These are phyloP conservation scores for Penicillium steckii DNA, from an alignment of 495 filamentous ascomycete genomes.

Conservation along the genomic window DNA sequence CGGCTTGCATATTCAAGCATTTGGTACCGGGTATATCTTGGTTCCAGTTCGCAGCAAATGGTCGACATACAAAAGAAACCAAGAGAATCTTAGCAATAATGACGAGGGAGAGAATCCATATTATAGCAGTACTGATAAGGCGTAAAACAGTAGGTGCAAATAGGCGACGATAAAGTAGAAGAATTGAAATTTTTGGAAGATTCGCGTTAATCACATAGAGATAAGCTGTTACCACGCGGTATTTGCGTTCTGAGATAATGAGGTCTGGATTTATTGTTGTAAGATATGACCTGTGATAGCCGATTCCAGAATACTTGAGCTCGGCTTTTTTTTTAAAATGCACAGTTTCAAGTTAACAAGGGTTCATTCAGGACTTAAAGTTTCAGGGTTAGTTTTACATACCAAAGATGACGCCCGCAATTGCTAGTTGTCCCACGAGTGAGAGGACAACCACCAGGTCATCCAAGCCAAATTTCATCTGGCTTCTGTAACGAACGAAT, in stretches of 20 bases:
- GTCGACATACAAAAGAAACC: conserved; percentile 5
- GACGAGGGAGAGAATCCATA: not conserved
- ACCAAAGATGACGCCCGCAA: not conserved
- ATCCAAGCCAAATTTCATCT: conserved; percentile 4
- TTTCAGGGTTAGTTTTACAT: not conserved
- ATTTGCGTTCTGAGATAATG: conserved; percentile 3
- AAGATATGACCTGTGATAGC: conserved; percentile 1
- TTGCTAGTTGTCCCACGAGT: not conserved
- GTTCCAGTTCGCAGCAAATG: conserved; percentile 7
- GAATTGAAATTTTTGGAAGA: conserved; percentile 4
- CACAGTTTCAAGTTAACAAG: not conserved
- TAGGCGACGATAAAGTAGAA: not conserved
- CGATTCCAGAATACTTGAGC: conserved; percentile 1
- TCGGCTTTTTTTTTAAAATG: not conserved
- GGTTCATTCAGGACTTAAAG: not conserved
- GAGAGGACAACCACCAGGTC: not conserved
- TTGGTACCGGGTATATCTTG: not conserved
- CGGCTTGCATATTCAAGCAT: conserved; percentile 27
- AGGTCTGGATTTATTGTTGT: not conserved
- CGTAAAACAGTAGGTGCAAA: not conserved
- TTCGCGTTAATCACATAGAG: conserved; percentile 1
- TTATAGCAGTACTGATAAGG: not conserved
- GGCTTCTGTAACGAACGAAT: not conserved
- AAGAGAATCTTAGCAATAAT: not conserved
- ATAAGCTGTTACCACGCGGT: not conserved